Evolutionary conservation across 2,329 filamentous ascomycete species (phyloP), one percentile per base, ranked within the genome.

Genomic region (Coniochaeta sp.): DNA sequence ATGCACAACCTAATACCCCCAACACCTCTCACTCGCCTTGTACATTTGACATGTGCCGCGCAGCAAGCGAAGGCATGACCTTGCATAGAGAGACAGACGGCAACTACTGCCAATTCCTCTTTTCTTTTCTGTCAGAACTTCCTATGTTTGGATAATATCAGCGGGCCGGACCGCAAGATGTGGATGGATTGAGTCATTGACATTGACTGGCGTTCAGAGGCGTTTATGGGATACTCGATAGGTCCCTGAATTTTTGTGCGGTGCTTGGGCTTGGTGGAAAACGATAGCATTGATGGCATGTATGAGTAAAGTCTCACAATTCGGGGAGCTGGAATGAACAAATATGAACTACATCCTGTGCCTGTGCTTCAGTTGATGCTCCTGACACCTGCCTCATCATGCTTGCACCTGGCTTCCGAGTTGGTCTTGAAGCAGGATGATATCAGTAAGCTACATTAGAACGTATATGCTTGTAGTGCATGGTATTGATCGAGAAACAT

Each of bases 1-100:
- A 8, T 26, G 69, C 66, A 26, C 40, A 50, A 65, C 62, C 58
- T 68, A 64, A 64, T 69, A 67, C 67, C 65, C 64, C 26, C 14
- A 12, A 47, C 47, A 28, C 26, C 24, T n/a, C 26, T 30, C 26
- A 52, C 22, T 28, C 47, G 47, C 63, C 38, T 57, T 63, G 59
- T 62, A 63, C 55, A 59, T 58, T 55, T 30, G 55, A 44, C 55
- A 30, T n/a, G 55, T 44, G 54, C 34, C 54, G n/a, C 54, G 54
- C 54, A 52, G 47, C 47, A 52, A 52, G 47, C 54, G 54, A 36
- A 38, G 54, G 34, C 54, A 38, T 56, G 9, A 19, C 54, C 54
- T 56, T 38, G 54, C 54, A 56, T 56, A 56, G 28, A 55, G 28
- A 55, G 26, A 55, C 34, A 56, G 22, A 58, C 44, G 24, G 28